phyloP scores from a whole-genome alignment of 176 grass and related monocot species.

The Triticum urartu region DNA sequence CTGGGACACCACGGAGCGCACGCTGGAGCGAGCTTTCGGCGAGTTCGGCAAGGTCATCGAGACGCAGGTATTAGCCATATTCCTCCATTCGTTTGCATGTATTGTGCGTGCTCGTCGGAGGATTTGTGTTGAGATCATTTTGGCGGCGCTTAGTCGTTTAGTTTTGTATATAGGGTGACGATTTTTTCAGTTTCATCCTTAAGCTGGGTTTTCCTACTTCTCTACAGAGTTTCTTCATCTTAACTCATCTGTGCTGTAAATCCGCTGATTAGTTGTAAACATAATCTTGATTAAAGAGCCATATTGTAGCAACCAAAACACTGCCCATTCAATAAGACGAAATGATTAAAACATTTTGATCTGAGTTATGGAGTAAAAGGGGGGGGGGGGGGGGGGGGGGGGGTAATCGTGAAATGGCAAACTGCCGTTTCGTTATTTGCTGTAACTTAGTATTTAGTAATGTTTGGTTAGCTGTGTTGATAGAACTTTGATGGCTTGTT shows the following conservation, averaged over 20 bases:
- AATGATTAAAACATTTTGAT: background rate
- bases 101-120: background rate
- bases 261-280: conserved; percentile 6
- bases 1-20: conserved; percentile 80
- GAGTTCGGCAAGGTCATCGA: conserved; percentile 87
- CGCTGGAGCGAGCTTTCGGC: conserved; percentile 57
- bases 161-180: background rate
- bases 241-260: background rate
- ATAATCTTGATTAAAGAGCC: background rate
- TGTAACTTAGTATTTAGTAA: background rate
- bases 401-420: background rate
- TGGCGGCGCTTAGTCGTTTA: background rate
- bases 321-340: background rate
- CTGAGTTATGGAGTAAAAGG: background rate
- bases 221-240: background rate
- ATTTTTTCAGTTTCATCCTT: background rate
- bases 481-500: background rate
- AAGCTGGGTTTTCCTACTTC: background rate
- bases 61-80: conserved; percentile 49
- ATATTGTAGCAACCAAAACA: background rate
- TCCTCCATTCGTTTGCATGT: background rate
- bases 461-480: background rate
- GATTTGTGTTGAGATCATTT: background rate
- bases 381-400: background rate
- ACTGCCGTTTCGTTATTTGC: background rate